phyloP scores from a whole-genome alignment of 1,139 yeast species.

The Candida tetrigidarum region DNA sequence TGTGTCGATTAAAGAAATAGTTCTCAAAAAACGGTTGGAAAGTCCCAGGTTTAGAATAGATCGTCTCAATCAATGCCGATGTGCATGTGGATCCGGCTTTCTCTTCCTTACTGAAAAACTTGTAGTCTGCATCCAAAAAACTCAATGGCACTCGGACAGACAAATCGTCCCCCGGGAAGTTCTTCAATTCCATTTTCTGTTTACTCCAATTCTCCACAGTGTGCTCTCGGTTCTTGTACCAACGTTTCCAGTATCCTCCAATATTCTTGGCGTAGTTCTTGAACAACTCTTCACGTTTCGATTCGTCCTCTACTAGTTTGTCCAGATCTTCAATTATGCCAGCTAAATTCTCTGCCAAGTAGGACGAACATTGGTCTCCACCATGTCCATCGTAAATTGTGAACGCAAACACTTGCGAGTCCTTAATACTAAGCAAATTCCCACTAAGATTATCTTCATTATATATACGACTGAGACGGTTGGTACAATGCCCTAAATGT shows the following conservation, averaged over 20 bases:
- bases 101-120: conserved; percentile 34
- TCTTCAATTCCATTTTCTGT: conserved; percentile 23
- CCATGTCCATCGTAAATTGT: conserved; percentile 95
- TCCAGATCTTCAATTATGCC: conserved; percentile 54
- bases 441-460: conserved; percentile 85
- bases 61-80: conserved; percentile 66
- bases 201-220: conserved; percentile 44
- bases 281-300: conserved; percentile 39
- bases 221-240: conserved; percentile 57
- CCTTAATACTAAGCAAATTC: conserved; percentile 28
- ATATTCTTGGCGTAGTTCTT: conserved; percentile 57
- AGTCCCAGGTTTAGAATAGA: conserved; percentile 38
- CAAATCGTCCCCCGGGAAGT: conserved; percentile 50
- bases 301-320: conserved; percentile 27
- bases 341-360: conserved; percentile 57
- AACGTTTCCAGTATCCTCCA: conserved; percentile 90
- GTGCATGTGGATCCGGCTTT: conserved; percentile 87
- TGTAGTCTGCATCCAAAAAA: conserved; percentile 63
- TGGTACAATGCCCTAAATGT: conserved; percentile 78
- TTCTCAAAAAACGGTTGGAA: conserved; percentile 38
- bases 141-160: conserved; percentile 64
- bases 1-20: conserved; percentile 71
- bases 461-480: conserved; percentile 73
- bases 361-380: conserved; percentile 73
- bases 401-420: conserved; percentile 55